Conservation (phyloP, 352 stramenopile genomes). For the Globisporangium carolinianum region DNA sequence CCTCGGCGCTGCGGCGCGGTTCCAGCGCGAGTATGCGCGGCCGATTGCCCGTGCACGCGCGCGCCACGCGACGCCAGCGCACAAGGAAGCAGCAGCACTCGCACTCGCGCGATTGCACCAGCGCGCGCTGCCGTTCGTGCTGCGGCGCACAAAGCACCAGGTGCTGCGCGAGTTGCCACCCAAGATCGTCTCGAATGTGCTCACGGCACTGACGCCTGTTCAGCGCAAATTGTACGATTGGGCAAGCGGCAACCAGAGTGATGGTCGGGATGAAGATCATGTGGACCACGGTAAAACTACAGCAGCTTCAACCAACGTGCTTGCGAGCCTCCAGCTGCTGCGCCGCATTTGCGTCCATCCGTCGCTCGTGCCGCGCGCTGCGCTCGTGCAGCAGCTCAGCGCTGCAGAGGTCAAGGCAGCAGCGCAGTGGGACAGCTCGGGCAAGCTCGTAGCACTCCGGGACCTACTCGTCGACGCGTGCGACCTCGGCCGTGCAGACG, state of each 20-base stretch:
- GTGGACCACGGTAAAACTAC: not conserved
- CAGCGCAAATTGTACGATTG: constrained; percentile 85
- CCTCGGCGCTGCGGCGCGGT: constrained; percentile 81
- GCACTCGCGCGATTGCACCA: constrained; percentile 92
- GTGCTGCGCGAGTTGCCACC: constrained; percentile 95
- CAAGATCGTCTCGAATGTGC: constrained; percentile 95
- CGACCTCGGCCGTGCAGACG: constrained; percentile 18
- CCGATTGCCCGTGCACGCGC: constrained; percentile 56
- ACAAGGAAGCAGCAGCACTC: constrained; percentile 72
- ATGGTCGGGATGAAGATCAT: no score
- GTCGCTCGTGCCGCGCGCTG: constrained; percentile 54
- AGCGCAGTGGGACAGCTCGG: constrained; percentile 72
- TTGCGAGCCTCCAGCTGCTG: constrained; percentile 71
- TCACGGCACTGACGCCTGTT: constrained; percentile 79
- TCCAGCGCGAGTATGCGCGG: constrained; percentile 54
- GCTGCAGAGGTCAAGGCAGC: constrained; percentile 22
- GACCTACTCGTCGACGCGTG: constrained; percentile 75
- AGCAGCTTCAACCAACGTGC: constrained; percentile 19
- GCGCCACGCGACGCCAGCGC: constrained; percentile 53
- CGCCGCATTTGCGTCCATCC: constrained; percentile 95
- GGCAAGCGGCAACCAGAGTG: constrained; percentile 5
- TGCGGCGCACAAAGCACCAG: constrained; percentile 94
- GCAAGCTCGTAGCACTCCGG: constrained; percentile 86
- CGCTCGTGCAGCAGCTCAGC: constrained; percentile 16
- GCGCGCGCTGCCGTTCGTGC: constrained; percentile 96